phyloP scores from a whole-genome alignment of 306 rosid genomes.

The Quillaja saponaria region DNA sequence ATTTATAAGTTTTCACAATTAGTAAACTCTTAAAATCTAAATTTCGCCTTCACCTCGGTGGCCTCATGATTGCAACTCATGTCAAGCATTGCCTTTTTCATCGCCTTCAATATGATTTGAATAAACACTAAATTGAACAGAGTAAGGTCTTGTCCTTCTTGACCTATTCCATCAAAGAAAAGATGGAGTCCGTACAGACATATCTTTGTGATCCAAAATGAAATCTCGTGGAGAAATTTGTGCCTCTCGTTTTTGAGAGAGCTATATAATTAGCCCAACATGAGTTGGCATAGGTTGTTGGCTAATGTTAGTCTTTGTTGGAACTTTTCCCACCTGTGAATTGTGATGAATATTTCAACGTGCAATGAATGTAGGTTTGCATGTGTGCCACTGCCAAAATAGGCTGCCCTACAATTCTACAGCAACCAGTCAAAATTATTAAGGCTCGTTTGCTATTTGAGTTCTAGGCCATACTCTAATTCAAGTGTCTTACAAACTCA shows the following conservation, averaged over 20 bases:
- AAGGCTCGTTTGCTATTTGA: no score
- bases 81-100: no score
- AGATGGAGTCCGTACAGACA: conserved; percentile 26
- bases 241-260: conserved; percentile 16
- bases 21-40: no score
- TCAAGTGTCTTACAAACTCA: no score
- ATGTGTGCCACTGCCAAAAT: conserved; percentile 40
- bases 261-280: neutral
- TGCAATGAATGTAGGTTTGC: conserved; percentile 15
- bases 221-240: conserved; percentile 37
- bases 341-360: conserved; percentile 22
- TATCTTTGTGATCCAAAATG: conserved; percentile 30
- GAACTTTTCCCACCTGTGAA: conserved; percentile 31
- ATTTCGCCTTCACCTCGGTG: no score
- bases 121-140: neutral
- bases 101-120: no score
- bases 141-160: conserved; percentile 28
- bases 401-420: conserved; percentile 42
- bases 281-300: no score
- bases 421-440: no score
- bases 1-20: no score
- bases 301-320: conserved; percentile 30
- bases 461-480: no score
- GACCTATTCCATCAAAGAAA: conserved; percentile 6
- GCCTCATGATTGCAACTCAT: no score